phyloP scores from a whole-genome alignment of 495 filamentous ascomycete genomes.

The Neurospora sp. region DNA sequence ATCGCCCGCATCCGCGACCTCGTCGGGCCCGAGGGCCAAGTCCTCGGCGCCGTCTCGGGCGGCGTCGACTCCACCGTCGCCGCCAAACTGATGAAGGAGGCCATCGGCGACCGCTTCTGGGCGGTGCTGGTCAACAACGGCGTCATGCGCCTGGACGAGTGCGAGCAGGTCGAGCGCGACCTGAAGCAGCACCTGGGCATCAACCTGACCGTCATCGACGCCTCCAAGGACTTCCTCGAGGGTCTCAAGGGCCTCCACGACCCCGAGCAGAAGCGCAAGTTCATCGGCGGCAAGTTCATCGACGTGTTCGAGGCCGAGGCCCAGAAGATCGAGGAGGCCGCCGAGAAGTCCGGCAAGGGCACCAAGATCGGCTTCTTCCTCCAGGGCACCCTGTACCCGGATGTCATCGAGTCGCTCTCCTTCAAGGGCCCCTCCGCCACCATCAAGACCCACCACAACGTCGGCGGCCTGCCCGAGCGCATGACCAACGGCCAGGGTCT shows the following conservation, averaged over 20 bases:
- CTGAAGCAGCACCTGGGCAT: constrained; percentile 73
- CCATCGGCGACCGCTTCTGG: constrained; percentile 76
- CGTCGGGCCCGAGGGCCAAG: constrained; percentile 71
- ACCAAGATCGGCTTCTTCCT: constrained; percentile 18
- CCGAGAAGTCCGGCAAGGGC: constrained; percentile 45
- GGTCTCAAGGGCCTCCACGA: constrained; percentile 66
- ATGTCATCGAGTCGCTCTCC: constrained; percentile 72
- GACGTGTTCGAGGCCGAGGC: constrained; percentile 81
- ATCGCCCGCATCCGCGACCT: constrained; percentile 64
- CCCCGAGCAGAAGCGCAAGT: constrained; percentile 87
- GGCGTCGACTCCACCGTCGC: constrained; percentile 91
- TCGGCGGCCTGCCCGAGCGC: constrained; percentile 53
- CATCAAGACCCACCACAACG: constrained; percentile 79
- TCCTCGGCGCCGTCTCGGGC: constrained; percentile 77
- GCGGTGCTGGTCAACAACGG: constrained; percentile 82
- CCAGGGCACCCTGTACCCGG: constrained; percentile 32
- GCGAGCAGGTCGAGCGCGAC: constrained; percentile 63
- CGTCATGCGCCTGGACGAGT: constrained; percentile 80
- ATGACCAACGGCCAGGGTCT: constrained; percentile 26
- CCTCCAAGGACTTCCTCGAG: constrained; percentile 59
- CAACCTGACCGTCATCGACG: constrained; percentile 83
- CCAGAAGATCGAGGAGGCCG: constrained; percentile 59
- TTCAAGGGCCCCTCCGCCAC: constrained; percentile 76
- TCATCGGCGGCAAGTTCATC: constrained; percentile 69
- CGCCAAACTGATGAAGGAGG: constrained; percentile 61